These are phyloP conservation scores for Globisporangium viniferum DNA, from an alignment of 352 stramenopile species.

Conservation along the genomic window DNA sequence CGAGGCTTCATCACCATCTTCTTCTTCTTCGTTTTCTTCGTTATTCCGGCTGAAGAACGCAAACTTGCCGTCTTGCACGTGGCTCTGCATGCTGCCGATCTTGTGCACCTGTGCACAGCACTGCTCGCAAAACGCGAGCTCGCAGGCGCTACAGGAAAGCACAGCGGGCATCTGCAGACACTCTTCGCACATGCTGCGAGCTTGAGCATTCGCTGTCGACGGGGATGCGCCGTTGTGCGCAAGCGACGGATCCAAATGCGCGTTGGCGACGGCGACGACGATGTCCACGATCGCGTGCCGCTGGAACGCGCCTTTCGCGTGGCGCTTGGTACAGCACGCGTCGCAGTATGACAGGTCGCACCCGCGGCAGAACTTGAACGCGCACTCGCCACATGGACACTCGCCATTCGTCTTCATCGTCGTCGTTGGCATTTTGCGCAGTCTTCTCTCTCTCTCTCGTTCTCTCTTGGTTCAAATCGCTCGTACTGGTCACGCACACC, in stretches of 20 bases:
- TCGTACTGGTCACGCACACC: not conserved
- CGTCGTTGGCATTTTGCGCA: not conserved
- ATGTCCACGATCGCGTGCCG: conserved; percentile 25
- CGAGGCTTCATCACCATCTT: not conserved
- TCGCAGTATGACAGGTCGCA: conserved; percentile 40
- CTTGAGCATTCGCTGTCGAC: conserved; percentile 10
- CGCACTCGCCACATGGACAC: conserved; percentile 27
- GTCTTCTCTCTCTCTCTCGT: not conserved
- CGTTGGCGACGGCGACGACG: no score
- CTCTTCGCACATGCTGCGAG: conserved; percentile 38
- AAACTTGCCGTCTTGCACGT: conserved; percentile 24
- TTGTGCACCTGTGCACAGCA: conserved; percentile 41
- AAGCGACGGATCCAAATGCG: not conserved
- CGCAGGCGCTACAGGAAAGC: conserved; percentile 42
- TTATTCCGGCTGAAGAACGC: conserved; percentile 3
- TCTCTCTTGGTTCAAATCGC: not conserved
- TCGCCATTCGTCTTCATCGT: not conserved
- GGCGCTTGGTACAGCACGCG: conserved; percentile 25
- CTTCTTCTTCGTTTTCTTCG: not conserved
- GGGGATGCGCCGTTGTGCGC: not conserved
- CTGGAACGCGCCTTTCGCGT: conserved; percentile 34
- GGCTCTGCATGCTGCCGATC: conserved; percentile 37
- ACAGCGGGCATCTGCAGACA: conserved; percentile 26
- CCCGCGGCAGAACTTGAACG: conserved; percentile 19
- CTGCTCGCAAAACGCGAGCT: conserved; percentile 38